Base-by-base conservation (phyloP, 495 filamentous ascomycete species). In the Polyplosphaeria fusca region DNA sequence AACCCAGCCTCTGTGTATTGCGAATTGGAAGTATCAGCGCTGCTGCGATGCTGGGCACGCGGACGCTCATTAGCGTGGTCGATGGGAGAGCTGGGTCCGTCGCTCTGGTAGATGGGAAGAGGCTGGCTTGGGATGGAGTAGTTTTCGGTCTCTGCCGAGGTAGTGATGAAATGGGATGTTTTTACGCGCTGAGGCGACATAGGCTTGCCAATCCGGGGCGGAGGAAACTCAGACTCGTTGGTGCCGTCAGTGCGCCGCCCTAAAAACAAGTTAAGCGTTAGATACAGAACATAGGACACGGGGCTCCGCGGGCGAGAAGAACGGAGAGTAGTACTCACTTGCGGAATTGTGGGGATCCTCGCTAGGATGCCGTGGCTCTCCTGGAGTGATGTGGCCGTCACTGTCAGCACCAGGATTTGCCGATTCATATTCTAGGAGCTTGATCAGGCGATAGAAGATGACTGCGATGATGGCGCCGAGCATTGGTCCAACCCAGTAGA, bases 361-460 rank as follows among this genome's bases (percentile, higher is more conserved):
- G 44, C 60, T 55, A 11, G 42, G 52, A n/a, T 51, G 26, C 23
- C 67, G 47, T 13, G 25, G 14, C 14, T 39, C 18, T 19, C 14
- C 18, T 9, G 13, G 57, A n/a, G 41, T 26, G 40, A 69, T 67
- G 18, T 56, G 61, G n/a, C 65, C 64, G 41, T 69, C 64, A 40
- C 60, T 63, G 54, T 91, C 88, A 68, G 88, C 86, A 1, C 82
- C 86, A 2, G 86, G 86, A 58, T 94, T 95, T 55, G 83, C 86
- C 13, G 81, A 83, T 70, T 90, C 81, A 69, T 88, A 94, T 61
- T 86, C 80, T 38, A 92, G 75, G 1, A 74, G 61, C 61, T 86
- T 74, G 51, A 74, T 64, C 37, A 73, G 54, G 30, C 65, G 61
- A 61, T 74, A 73, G 62, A 74, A 72, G 14, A 58, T 26, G 4